Base-by-base conservation (phyloP, 2,329 filamentous ascomycete species). In the Aspergillus piperis region DNA sequence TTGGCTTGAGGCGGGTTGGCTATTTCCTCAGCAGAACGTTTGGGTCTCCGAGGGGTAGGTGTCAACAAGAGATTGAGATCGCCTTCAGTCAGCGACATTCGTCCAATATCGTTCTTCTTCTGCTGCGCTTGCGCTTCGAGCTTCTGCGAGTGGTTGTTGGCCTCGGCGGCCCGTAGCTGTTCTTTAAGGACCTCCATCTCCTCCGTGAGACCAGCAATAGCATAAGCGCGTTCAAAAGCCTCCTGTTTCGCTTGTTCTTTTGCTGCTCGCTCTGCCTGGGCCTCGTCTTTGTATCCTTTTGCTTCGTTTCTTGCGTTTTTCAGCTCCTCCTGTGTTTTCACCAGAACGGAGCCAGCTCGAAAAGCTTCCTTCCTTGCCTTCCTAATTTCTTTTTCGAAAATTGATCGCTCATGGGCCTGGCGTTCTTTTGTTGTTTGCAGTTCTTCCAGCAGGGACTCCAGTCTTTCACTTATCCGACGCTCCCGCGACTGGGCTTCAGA, bases 381-480 rank as follows among this genome's bases (percentile, higher is more conserved):
- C 48, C 83, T 76, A 32, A 86, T 78, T 66, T 86, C 84, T 63
- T 85, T 86, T 64, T 86, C 83, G 63, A 84, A 86, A 6, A 84
- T 70, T 2, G 74, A 67, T 62, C 80, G 72, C 64, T 81, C 78
- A 57, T 81, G 77, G 11, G 71, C 72, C 61, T 83, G 78, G 39
- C 82, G 77, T 64, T 82, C 80, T 68, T 85, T 85, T 13, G 79
- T 75, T 10, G 76, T 74, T 36, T 82, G 77, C 38, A 83, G 71
- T 66, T 86, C 83, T 66, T 84, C 84, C 70, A 85, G 64, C 52
- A 79, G 66, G 8, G 75, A 74, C 63, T 80, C 77, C 49, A 81
- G 74, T 59, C 77, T 71, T 63, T 80, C 77, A 51, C 78, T 77
- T 27, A 81, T 76, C 57, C 78, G 71, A 48, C 75, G 73, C 64